These are phyloP conservation scores for Cladophialophora yegresii DNA, from an alignment of 2,329 filamentous ascomycete genomes.

Conservation along the genomic window DNA sequence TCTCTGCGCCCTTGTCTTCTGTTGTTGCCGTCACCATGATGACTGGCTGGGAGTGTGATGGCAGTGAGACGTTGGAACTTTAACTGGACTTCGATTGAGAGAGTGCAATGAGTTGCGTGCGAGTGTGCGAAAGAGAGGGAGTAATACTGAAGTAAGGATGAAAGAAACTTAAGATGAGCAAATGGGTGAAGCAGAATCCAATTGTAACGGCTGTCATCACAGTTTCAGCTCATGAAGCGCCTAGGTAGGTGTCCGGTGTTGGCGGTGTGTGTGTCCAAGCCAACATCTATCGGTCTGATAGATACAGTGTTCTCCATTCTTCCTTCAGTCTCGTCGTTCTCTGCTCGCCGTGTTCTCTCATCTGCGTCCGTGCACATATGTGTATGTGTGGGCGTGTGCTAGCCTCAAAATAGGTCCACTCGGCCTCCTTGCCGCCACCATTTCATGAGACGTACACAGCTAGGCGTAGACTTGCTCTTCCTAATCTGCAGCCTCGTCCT, in stretches of 20 bases:
- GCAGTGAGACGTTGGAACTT: neutral
- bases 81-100: neutral
- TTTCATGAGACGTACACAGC: no score
- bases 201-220: neutral
- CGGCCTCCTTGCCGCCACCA: no score
- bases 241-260: neutral
- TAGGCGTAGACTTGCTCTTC: neutral
- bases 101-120: neutral
- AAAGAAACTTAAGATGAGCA: neutral
- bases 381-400: no score
- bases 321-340: no score
- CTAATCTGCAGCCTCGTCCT: neutral
- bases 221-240: neutral
- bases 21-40: neutral
- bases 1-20: neutral
- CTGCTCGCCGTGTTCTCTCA: no score
- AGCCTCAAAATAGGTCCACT: no score
- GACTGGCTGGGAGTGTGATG: neutral
- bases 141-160: neutral
- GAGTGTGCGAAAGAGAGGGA: neutral
- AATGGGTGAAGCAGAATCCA: neutral
- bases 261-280: no score
- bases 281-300: no score
- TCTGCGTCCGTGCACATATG: no score
- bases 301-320: no score